Percentiles rank a stretch among this genome's conserved stretches.
Evolutionary conservation across 2,329 filamentous ascomycete species (phyloP).

Genomic region (Ascochyta rabiei): DNA sequence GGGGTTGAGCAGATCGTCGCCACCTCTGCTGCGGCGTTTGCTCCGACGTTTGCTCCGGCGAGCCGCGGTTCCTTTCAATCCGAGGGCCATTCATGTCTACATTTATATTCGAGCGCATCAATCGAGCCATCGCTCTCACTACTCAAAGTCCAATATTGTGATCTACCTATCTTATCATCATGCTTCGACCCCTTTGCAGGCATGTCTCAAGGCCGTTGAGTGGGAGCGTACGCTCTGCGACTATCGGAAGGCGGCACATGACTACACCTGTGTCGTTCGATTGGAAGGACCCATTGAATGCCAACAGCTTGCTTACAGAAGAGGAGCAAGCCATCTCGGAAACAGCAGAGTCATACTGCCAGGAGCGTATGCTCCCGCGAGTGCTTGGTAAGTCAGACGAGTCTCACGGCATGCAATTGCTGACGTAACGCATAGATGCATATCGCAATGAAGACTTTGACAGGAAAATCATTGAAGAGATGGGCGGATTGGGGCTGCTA

Average conservation of each 20-base stretch:
- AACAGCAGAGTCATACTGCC: conserved; percentile 91
- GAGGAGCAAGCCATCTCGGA: conserved; percentile 90
- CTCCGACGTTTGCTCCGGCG: conserved; percentile 30
- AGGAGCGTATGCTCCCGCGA: conserved; percentile 83
- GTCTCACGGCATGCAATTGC: background rate
- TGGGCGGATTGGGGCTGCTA: conserved; percentile 89
- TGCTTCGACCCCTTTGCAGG: conserved; percentile 53
- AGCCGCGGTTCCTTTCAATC: conserved; percentile 32
- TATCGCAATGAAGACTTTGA: conserved; percentile 90
- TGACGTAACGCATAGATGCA: conserved; percentile 63
- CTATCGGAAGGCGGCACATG: conserved; percentile 48
- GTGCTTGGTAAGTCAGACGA: conserved; percentile 71
- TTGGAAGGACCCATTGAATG: conserved; percentile 87
- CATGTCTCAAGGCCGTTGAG: conserved; percentile 50
- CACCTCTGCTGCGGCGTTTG: conserved; percentile 23
- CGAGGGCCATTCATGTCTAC: conserved; percentile 24
- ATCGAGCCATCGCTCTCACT: conserved; percentile 1
- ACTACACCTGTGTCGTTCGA: conserved; percentile 66
- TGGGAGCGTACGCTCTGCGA: conserved; percentile 33
- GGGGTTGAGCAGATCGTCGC: conserved; percentile 21
- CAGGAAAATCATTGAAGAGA: conserved; percentile 82
- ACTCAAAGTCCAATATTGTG: background rate
- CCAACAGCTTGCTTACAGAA: conserved; percentile 79
- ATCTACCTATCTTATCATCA: conserved; percentile 22
- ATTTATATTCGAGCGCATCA: conserved; percentile 10